These are phyloP conservation scores for Coemansia umbellata DNA, from an alignment of 192 early-diverging fungal species.

Conservation along the genomic window DNA sequence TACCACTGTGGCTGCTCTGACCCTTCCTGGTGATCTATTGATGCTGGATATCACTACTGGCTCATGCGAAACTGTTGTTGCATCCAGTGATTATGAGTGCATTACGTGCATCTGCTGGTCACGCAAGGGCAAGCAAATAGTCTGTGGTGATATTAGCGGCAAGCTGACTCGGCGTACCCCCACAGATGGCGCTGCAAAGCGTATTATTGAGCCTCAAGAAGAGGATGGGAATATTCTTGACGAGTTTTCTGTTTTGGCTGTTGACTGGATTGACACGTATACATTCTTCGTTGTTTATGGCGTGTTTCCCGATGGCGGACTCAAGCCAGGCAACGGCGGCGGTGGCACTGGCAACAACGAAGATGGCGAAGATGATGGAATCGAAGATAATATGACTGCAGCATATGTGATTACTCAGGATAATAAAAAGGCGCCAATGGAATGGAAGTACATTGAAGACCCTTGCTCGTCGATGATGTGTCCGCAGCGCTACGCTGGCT, in stretches of 20 bases:
- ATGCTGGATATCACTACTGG: slow-evolving; percentile 42
- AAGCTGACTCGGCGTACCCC: slow-evolving; percentile 59
- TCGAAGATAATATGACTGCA: slow-evolving; percentile 41
- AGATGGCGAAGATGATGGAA: slow-evolving; percentile 17
- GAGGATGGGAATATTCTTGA: slow-evolving; percentile 19
- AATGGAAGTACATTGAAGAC: slow-evolving; percentile 56
- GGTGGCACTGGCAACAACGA: slow-evolving; percentile 17
- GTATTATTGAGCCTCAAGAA: slow-evolving; percentile 49
- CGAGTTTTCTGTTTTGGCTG: slow-evolving; percentile 53
- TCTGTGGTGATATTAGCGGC: slow-evolving; percentile 63
- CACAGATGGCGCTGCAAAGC: slow-evolving; percentile 58
- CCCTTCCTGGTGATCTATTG: slow-evolving; percentile 32
- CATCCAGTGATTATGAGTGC: background rate
- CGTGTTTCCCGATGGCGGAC: slow-evolving; percentile 24
- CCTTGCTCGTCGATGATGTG: slow-evolving; percentile 55
- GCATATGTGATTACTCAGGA: slow-evolving; percentile 61
- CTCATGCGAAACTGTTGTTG: slow-evolving; percentile 27
- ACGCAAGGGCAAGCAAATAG: slow-evolving; percentile 85
- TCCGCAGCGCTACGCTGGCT: slow-evolving; percentile 52
- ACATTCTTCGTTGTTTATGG: slow-evolving; percentile 68
- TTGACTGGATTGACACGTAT: slow-evolving; percentile 75
- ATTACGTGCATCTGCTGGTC: slow-evolving; percentile 76
- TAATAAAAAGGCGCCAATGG: slow-evolving; percentile 30
- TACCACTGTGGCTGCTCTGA: slow-evolving; percentile 53
- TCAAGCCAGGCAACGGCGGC: slow-evolving; percentile 22